A percentile compares a stretch with the other conserved stretches of the same genome.
phyloP scores from a whole-genome alignment of 257 asterid genomes.

The Ajuga chamaepitys region DNA sequence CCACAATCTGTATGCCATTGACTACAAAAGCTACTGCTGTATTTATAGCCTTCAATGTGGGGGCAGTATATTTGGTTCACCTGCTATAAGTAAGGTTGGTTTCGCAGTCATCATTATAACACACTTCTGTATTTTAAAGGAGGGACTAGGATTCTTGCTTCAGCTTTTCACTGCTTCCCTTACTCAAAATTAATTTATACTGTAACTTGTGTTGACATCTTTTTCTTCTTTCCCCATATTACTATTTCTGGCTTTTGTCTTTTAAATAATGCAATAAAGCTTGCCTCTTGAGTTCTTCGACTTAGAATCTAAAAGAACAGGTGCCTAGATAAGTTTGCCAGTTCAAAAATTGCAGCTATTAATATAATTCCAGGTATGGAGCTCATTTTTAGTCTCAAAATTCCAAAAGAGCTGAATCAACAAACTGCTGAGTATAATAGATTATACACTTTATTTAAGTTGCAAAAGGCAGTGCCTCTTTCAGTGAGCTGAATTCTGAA shows the following conservation, averaged over 20 bases:
- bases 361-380: background rate
- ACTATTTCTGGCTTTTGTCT: background rate
- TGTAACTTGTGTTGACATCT: background rate
- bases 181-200: background rate
- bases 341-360: background rate
- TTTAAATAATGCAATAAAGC: background rate
- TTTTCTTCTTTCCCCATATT: too few species aligned
- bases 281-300: slow-evolving; percentile 1
- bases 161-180: background rate
- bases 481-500: background rate
- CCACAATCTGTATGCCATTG: slow-evolving; percentile 81
- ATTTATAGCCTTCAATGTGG: slow-evolving; percentile 59
- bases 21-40: slow-evolving; percentile 64
- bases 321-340: background rate
- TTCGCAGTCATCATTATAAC: slow-evolving; percentile 10
- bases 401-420: background rate
- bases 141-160: background rate
- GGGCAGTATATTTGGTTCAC: slow-evolving; percentile 91
- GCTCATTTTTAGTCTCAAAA: background rate
- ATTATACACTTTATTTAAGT: background rate
- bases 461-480: background rate
- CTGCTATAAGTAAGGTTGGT: slow-evolving; percentile 78
- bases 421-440: background rate
- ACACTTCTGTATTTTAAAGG: background rate
- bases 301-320: background rate